Base-by-base conservation (phyloP, 129 eudicot genomes). In the Saposhnikovia divaricata region DNA sequence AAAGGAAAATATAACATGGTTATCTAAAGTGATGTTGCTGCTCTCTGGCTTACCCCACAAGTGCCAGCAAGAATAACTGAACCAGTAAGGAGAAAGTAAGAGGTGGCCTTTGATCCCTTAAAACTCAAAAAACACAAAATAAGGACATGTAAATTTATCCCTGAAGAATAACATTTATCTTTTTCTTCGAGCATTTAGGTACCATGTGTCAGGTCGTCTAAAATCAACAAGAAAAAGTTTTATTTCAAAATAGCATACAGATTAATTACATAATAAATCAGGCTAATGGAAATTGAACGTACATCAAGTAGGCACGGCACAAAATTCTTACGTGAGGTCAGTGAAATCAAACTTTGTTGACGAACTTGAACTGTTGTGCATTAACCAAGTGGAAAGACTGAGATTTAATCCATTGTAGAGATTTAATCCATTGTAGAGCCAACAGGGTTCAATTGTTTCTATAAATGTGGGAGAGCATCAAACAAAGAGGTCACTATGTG, bases 171-270 rank as follows among this genome's bases (percentile, higher is more conserved):
- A 95, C 87, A 82, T 84, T 89, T 76, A 97, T 86, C 61, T 83
- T 90, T 80, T 92, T 95, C 87, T 78, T 71, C 97, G 94, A 76
- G 99, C 99, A 84, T 75, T 81, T 28, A 97, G 99, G 70, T 92
- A 95, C 99, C 99, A 95, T 80, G 97, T 89, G 70, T 95, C 96
- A 81, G 99, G 99, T 48, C 85, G 88, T 81, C 98, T 93, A 74
- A 57, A 85, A 83, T 40, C 44, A n/a, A 79, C 59, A 46, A 74
- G n/a, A 47, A 76, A 47, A 48, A 70, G 23, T 19, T 68, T 68
- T 0, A 12, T 31, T 31, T 1, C 31, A 23, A 31, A 31, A 34
- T 31, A 69, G 74, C 43, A 31, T 12, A 69, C 74, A 28, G n/a
- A 9, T 34, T 69, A 69, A 69, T 21, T 9, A 4, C n/a, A 31